Conservation (phyloP, 306 rosid species). For the Macrotyloma uniflorum region DNA sequence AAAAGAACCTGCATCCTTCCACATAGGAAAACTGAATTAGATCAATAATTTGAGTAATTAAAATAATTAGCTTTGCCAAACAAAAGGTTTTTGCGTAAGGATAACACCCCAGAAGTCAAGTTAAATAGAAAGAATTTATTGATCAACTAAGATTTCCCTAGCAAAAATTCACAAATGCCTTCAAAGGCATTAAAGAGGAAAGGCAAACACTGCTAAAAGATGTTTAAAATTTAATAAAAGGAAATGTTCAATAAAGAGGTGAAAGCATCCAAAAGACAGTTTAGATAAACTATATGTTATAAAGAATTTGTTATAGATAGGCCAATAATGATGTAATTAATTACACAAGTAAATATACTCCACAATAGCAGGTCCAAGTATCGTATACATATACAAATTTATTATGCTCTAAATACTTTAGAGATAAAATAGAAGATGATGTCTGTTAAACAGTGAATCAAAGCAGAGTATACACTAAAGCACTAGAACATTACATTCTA, state of each 20-base stretch:
- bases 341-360: not conserved
- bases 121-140: not conserved
- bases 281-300: not conserved
- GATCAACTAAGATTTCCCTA: slow-evolving; percentile 16
- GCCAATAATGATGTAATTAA: slow-evolving; percentile 17
- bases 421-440: not conserved
- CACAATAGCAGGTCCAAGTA: not conserved
- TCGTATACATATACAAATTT: not conserved
- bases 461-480: slow-evolving; percentile 7
- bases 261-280: slow-evolving; percentile 1
- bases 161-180: slow-evolving; percentile 23
- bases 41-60: slow-evolving; percentile 43
- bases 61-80: slow-evolving; percentile 10
- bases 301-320: slow-evolving; percentile 22
- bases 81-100: slow-evolving; percentile 30
- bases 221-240: slow-evolving; percentile 16
- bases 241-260: slow-evolving; percentile 20
- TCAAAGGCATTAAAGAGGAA: slow-evolving; percentile 29
- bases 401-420: not conserved
- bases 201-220: slow-evolving; percentile 10
- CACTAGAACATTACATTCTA: not conserved
- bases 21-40: slow-evolving; percentile 63
- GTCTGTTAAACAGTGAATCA: not conserved
- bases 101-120: not conserved
- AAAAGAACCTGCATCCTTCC: slow-evolving; percentile 98